These are phyloP conservation scores for Pyrenochaeta sp. DNA, from an alignment of 2,329 filamentous ascomycete species.

Conservation along the genomic window DNA sequence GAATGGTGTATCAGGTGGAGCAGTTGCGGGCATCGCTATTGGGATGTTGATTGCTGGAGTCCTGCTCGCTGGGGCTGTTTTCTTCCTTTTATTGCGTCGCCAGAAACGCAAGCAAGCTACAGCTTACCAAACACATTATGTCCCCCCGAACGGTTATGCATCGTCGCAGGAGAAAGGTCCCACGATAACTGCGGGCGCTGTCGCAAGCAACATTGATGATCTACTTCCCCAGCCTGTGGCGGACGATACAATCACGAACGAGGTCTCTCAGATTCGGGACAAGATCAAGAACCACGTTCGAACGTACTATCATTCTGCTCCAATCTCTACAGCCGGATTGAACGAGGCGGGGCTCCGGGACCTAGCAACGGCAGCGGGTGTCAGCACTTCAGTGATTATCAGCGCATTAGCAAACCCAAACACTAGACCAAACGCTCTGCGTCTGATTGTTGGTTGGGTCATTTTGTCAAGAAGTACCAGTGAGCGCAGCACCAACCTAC, in stretches of 20 bases:
- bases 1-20: conserved; percentile 16
- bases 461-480: conserved; percentile 25
- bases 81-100: conserved; percentile 18
- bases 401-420: conserved; percentile 11
- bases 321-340: conserved; percentile 6
- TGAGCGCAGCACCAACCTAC: conserved; percentile 14
- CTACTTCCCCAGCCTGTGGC: conserved; percentile 31
- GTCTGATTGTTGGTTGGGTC: conserved; percentile 23
- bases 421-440: conserved; percentile 21
- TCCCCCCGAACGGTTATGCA: not conserved
- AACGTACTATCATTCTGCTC: conserved; percentile 24
- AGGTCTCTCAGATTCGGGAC: conserved; percentile 33
- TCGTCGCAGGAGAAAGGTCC: not conserved
- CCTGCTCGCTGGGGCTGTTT: conserved; percentile 10
- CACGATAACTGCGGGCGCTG: not conserved
- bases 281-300: conserved; percentile 37
- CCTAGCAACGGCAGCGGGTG: conserved; percentile 14
- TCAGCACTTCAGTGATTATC: conserved; percentile 7
- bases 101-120: conserved; percentile 8
- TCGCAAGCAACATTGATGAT: conserved; percentile 13
- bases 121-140: not conserved
- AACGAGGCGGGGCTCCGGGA: conserved; percentile 11
- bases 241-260: conserved; percentile 27
- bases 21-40: conserved; percentile 28
- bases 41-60: conserved; percentile 26